Conservation (phyloP, 768 basidiomycete species). For the Amanita muscaria region DNA sequence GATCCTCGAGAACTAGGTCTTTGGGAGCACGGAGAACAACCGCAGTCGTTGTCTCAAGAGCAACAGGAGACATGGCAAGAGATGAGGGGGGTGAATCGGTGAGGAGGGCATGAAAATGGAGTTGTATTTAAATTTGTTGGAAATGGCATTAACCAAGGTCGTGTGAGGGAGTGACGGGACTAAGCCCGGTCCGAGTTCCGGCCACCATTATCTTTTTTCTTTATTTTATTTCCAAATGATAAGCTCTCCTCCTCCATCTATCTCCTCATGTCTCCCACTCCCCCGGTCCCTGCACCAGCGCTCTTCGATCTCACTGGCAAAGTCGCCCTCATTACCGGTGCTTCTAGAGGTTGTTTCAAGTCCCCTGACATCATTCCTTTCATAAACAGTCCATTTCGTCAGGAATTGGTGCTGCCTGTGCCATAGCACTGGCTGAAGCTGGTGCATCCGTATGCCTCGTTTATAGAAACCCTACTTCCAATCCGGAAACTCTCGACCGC, state of each 20-base stretch:
- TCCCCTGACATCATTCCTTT: neutral
- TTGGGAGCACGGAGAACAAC: constrained; percentile 78
- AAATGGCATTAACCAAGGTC: constrained; percentile 3
- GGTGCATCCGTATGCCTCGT: constrained; percentile 40
- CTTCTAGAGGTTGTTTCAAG: constrained; percentile 48
- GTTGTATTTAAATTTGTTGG: constrained; percentile 15
- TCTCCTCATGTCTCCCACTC: constrained; percentile 43
- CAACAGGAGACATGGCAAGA: constrained; percentile 28
- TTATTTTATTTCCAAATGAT: too few relatives aligned
- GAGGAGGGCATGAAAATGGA: constrained; percentile 11
- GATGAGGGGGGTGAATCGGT: constrained; percentile 13
- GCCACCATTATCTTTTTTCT: too few relatives aligned
- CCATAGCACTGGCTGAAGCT: constrained; percentile 39
- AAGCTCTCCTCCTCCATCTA: constrained; percentile 1
- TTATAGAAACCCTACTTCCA: constrained; percentile 23
- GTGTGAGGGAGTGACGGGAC: constrained; percentile 7
- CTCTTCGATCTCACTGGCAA: constrained; percentile 63
- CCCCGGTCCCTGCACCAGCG: constrained; percentile 35
- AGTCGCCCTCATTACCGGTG: constrained; percentile 74
- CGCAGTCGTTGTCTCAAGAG: constrained; percentile 51
- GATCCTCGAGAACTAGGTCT: constrained; percentile 75
- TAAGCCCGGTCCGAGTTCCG: constrained; percentile 4
- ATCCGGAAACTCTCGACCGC: constrained; percentile 22
- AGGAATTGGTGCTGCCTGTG: constrained; percentile 47
- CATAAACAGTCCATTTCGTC: neutral